Evolutionary conservation across 108 stramenopile genomes (phyloP).

Genomic region (Conticribra weissflogii): DNA sequence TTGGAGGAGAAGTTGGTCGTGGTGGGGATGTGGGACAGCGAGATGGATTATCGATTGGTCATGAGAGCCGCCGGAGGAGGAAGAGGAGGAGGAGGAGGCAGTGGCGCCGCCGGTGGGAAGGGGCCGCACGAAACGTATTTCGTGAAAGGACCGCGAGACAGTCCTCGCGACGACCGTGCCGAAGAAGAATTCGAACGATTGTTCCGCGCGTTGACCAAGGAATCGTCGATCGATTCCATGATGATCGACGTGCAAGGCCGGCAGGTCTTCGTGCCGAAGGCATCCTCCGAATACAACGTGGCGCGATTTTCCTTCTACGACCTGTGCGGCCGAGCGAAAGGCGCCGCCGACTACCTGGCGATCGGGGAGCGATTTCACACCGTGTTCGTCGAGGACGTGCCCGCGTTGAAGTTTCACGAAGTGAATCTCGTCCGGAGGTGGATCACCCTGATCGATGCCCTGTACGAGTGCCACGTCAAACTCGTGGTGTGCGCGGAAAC

Average conservation of each 20-base stretch:
- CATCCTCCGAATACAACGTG: slow-evolving; percentile 52
- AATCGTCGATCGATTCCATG: slow-evolving; percentile 44
- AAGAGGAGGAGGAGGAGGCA: too few species aligned
- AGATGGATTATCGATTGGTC: slow-evolving; percentile 85
- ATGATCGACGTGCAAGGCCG: slow-evolving; percentile 71
- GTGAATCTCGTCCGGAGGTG: slow-evolving; percentile 84
- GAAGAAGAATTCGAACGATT: slow-evolving; percentile 36
- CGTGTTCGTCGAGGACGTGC: slow-evolving; percentile 85
- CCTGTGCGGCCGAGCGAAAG: slow-evolving; percentile 85
- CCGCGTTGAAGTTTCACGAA: slow-evolving; percentile 76
- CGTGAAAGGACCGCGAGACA: slow-evolving; percentile 21
- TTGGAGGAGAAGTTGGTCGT: slow-evolving; percentile 69
- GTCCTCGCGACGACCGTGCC: too few species aligned
- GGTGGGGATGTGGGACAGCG: slow-evolving; percentile 78
- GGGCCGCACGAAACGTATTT: slow-evolving; percentile 46
- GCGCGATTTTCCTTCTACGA: slow-evolving; percentile 87
- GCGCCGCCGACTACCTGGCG: slow-evolving; percentile 92
- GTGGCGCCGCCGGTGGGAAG: slow-evolving; percentile 15
- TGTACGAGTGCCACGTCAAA: slow-evolving; percentile 84
- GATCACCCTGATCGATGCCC: slow-evolving; percentile 82
- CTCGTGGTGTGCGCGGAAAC: slow-evolving; percentile 62
- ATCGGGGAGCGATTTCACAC: slow-evolving; percentile 89
- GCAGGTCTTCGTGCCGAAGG: slow-evolving; percentile 60
- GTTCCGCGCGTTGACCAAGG: slow-evolving; percentile 52
- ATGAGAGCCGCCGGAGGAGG: too few species aligned